A percentile compares a stretch with the other conserved stretches of the same genome.
phyloP scores from a whole-genome alignment of 257 asterid species.

The Asclepias syriaca region DNA sequence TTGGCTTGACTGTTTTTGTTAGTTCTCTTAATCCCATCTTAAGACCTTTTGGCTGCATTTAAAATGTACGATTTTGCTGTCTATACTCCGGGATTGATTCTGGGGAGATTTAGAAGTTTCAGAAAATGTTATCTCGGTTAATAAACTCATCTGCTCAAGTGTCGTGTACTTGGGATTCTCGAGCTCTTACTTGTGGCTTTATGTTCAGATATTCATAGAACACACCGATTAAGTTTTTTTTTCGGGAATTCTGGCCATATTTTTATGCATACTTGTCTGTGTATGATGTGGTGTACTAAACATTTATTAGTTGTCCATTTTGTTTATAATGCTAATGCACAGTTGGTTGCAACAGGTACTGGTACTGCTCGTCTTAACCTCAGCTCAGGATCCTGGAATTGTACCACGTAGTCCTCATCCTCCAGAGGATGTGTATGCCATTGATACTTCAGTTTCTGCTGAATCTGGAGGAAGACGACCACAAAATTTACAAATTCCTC shows the following conservation, averaged over 20 bases:
- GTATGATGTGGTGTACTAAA: not conserved
- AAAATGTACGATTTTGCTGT: not conserved
- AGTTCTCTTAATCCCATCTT: conserved; percentile 28
- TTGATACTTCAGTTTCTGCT: conserved; percentile 25
- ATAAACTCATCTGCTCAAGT: not conserved
- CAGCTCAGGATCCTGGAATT: conserved; percentile 76
- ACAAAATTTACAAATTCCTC: conserved; percentile 26
- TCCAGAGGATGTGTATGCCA: conserved; percentile 34
- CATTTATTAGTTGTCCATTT: not conserved
- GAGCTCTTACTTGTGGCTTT: not conserved
- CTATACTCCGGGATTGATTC: not conserved
- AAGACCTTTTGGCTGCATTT: not conserved
- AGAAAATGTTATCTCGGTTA: not conserved
- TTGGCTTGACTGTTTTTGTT: conserved; percentile 43
- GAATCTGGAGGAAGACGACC: conserved; percentile 22
- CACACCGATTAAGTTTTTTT: not conserved
- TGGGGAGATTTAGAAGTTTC: not conserved
- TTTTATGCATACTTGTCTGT: not conserved
- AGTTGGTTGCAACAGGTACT: conserved; percentile 19
- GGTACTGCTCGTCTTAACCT: conserved; percentile 54
- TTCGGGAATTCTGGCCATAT: not conserved
- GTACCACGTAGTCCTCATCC: conserved; percentile 60
- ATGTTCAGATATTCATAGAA: not conserved
- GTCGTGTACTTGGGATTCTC: not conserved
- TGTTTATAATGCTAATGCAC: not conserved